A percentile compares a stretch with the other conserved stretches of the same genome.
Conservation (phyloP, 2,329 filamentous ascomycete species). For the Fusarium sp. region DNA sequence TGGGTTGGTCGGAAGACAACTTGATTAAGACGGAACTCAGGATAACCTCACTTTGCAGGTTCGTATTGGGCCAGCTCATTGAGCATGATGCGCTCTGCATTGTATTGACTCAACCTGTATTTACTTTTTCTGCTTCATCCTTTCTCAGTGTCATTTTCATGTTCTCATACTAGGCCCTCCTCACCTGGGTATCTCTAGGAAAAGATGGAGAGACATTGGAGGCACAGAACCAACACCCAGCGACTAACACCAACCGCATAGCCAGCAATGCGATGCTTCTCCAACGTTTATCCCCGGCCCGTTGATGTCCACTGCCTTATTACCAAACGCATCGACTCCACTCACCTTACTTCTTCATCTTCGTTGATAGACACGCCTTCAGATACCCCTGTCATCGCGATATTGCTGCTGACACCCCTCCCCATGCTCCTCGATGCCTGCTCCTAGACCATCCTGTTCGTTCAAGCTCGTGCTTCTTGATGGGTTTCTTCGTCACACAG, state of each 20-base stretch:
- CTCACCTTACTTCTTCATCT: conserved; percentile 32
- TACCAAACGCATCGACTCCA: conserved; percentile 40
- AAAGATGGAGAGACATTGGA: conserved; percentile 22
- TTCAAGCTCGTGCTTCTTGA: conserved; percentile 35
- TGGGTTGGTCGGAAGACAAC: conserved; percentile 7
- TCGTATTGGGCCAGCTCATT: conserved; percentile 24
- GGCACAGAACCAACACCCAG: conserved; percentile 13
- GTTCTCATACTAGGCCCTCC: background rate
- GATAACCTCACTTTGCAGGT: conserved; percentile 26
- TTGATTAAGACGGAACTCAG: conserved; percentile 21
- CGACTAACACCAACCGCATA: conserved; percentile 13
- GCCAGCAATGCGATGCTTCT: conserved; percentile 26
- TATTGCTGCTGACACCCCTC: conserved; percentile 14
- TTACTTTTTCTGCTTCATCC: conserved; percentile 20
- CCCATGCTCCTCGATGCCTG: conserved; percentile 12
- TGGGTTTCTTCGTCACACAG: conserved; percentile 26
- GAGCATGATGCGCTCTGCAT: conserved; percentile 26
- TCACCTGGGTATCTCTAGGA: conserved; percentile 17
- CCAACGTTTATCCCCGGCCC: conserved; percentile 33
- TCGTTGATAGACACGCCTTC: conserved; percentile 16
- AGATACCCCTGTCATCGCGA: conserved; percentile 10
- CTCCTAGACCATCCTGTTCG: conserved; percentile 27
- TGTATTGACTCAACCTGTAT: conserved; percentile 16
- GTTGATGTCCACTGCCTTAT: conserved; percentile 43
- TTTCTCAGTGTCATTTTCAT: conserved; percentile 1